Evolutionary conservation across 805 yeast species (phyloP), one percentile per base, ranked within the genome.

Genomic region (Lachancea meyersii): DNA sequence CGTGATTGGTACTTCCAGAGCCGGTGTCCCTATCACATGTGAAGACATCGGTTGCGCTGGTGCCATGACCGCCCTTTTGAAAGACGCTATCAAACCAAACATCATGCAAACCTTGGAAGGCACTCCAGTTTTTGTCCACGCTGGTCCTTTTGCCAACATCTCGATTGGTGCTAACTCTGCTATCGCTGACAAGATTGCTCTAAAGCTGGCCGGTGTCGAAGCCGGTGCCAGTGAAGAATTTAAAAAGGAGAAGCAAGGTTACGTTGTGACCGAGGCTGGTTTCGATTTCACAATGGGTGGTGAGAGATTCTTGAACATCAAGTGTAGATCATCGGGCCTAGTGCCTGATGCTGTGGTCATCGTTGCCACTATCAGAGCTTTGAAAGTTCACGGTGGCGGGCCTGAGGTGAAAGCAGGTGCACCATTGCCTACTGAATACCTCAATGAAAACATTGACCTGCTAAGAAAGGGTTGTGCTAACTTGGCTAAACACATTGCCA

Each of bases 211-310:
- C 34, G 91, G 91, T 64, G 73, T 79, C 23, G 70, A 75, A 13
- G 62, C 75, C n/a, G 68, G 64, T 41, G 63, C 69, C 49, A 48
- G 68, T 19, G 64, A 65, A 16, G 69, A 68, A 37, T 70, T 65
- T 49, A 68, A 70, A 56, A 55, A 67, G 39, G 71, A 71, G 43
- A 75, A 74, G 55, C 75, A 74, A 52, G 93, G 94, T 48, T 84
- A 76, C 54, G 94, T 84, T 48, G 82, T 84, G 41, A 84, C 94
- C 37, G 94, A 84, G 64, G 94, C 94, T 16, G 94, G 94, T 48
- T 84, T 84, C 67, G 94, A 84, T 65, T 84, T 84, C 72, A 84
- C 93, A 40, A 84, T 84, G 94, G 94, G 94, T 60, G 94, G 94
- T 63, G 94, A 84, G 69, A 72, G 94, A 67, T 84, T 84, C 65